Percentiles rank a stretch among this genome's conserved stretches.
These are phyloP conservation scores for Capsella bursapastoris DNA, from an alignment of 345 rosid species.

Conservation along the genomic window DNA sequence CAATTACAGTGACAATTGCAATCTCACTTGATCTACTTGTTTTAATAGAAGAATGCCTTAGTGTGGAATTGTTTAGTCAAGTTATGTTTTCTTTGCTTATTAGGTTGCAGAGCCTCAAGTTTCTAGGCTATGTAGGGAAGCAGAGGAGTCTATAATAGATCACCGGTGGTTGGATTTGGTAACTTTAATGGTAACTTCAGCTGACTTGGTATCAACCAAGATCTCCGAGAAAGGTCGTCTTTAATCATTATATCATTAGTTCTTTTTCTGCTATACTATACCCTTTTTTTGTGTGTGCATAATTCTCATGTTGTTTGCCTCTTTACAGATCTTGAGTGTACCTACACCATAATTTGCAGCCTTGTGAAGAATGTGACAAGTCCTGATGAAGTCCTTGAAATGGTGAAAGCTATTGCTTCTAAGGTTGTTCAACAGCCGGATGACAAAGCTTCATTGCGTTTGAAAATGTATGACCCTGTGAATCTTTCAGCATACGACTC, in stretches of 20 bases:
- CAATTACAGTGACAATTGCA: not conserved
- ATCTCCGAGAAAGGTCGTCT: conserved; percentile 86
- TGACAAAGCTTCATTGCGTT: conserved; percentile 83
- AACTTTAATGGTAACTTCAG: conserved; percentile 85
- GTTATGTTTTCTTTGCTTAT: conserved; percentile 20
- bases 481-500: conserved; percentile 48
- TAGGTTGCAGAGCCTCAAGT: conserved; percentile 77
- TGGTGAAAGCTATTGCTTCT: conserved; percentile 69
- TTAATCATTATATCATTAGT: not conserved
- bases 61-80: not conserved
- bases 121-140: conserved; percentile 72
- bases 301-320: conserved; percentile 12
- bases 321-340: conserved; percentile 83
- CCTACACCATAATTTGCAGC: conserved; percentile 93
- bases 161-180: conserved; percentile 83
- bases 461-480: conserved; percentile 68
- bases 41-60: not conserved
- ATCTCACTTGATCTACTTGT: not conserved
- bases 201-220: conserved; percentile 84
- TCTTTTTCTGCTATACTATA: conserved; percentile 1
- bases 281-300: not conserved
- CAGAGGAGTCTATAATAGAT: conserved; percentile 66
- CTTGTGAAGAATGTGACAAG: conserved; percentile 66
- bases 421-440: conserved; percentile 79
- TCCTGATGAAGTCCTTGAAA: conserved; percentile 71